Conservation (phyloP, 305 asterid genomes). For the Rubia occidens region DNA sequence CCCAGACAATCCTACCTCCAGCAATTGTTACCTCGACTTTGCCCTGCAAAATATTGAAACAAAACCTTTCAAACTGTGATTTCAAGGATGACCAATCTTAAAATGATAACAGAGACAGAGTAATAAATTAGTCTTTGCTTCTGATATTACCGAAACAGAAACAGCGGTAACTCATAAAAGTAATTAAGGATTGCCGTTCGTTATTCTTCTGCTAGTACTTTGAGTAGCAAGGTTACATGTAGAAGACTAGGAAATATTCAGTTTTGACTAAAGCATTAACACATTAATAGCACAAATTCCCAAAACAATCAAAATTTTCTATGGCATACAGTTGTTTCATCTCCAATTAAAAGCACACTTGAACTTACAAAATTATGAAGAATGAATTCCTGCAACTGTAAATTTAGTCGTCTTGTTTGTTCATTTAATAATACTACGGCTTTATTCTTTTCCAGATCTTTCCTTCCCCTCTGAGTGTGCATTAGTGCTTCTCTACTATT, state of each 20-base stretch:
- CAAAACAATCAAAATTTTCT: background rate
- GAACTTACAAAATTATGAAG: too few species aligned
- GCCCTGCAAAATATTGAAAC: constrained; percentile 38
- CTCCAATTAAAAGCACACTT: too few species aligned
- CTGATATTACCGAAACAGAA: background rate
- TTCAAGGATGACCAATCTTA: background rate
- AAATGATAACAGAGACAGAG: background rate
- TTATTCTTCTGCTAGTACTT: background rate
- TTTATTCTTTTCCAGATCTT: too few species aligned
- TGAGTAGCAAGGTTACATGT: too few species aligned
- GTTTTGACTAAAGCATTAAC: background rate
- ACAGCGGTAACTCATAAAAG: background rate
- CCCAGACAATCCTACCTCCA: constrained; percentile 88
- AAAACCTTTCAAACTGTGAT: constrained; percentile 4
- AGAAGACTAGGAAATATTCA: background rate
- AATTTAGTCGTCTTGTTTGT: too few species aligned
- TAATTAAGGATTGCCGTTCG: background rate
- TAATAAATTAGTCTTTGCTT: background rate
- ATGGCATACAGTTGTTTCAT: background rate
- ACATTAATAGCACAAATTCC: background rate
- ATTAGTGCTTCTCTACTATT: too few species aligned
- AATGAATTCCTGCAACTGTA: too few species aligned
- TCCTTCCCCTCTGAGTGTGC: too few species aligned
- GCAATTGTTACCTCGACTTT: constrained; percentile 88
- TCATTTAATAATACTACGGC: too few species aligned